A percentile compares a stretch with the other conserved stretches of the same genome.
phyloP scores from a whole-genome alignment of 1,284 basidiomycete genomes.

The Phellinidium pouzarii region DNA sequence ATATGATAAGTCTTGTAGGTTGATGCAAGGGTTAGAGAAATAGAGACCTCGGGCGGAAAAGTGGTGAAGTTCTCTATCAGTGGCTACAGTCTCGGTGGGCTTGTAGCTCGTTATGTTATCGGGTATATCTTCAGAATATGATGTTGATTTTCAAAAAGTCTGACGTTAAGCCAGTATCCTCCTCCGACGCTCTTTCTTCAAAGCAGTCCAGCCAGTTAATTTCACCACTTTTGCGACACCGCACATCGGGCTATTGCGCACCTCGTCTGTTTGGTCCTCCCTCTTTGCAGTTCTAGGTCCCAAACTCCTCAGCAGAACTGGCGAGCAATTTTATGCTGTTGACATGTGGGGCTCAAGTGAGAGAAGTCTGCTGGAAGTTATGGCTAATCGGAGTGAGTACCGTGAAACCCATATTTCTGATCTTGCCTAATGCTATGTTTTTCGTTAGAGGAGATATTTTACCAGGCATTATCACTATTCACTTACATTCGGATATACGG shows the following conservation, averaged over 20 bases:
- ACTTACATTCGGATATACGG: slow-evolving; percentile 74
- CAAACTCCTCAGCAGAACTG: slow-evolving; percentile 74
- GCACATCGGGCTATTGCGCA: slow-evolving; percentile 62
- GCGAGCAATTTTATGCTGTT: slow-evolving; percentile 70
- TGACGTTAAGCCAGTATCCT: slow-evolving; percentile 40
- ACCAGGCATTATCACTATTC: slow-evolving; percentile 68
- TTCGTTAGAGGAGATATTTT: slow-evolving; percentile 62
- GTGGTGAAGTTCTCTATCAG: slow-evolving; percentile 66
- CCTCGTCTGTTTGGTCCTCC: slow-evolving; percentile 55
- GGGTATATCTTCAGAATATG: slow-evolving; percentile 38
- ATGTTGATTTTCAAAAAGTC: slow-evolving; percentile 7
- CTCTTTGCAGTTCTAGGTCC: slow-evolving; percentile 60
- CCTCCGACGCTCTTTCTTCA: slow-evolving; percentile 63
- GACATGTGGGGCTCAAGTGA: slow-evolving; percentile 71
- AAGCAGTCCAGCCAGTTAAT: slow-evolving; percentile 60
- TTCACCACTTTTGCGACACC: slow-evolving; percentile 83
- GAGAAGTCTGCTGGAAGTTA: slow-evolving; percentile 70
- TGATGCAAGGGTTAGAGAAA: slow-evolving; percentile 39
- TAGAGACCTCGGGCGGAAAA: slow-evolving; percentile 45
- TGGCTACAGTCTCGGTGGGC: slow-evolving; percentile 79
- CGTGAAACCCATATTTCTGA: background rate
- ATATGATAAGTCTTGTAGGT: too few species aligned
- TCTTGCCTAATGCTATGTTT: slow-evolving; percentile 20
- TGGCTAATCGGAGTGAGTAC: slow-evolving; percentile 79
- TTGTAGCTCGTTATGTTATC: slow-evolving; percentile 72